Base-by-base conservation (phyloP, 192 early-diverging fungal genomes). In the Chytriomyces confervae region DNA sequence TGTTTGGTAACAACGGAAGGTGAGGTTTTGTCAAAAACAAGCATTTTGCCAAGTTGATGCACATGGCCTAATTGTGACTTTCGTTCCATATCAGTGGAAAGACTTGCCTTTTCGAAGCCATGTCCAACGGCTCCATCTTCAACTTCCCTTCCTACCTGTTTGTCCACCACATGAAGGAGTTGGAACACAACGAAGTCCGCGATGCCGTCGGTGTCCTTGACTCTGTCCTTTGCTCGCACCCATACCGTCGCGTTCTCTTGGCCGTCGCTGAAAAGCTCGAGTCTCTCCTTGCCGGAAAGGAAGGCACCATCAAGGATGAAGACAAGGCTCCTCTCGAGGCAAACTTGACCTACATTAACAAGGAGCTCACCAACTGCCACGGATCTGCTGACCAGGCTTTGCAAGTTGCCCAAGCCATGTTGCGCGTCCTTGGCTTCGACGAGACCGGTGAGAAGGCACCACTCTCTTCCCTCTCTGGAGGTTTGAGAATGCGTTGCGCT, bases 401-500 rank as follows among this genome's bases (percentile, higher is more conserved):
- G 18, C 44, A 57, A 57, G 24, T 66, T 51, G 74, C 64, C 27
- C 70, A 71, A 29, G 66, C 68, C 61, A 64, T 78, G 68, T 51
- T 78, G 60, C 27, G 61, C 65, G 13, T 20, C 53, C 63, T 76
- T 29, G 74, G 74, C 53, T 76, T 76, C 64, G 74, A 66, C 50
- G 74, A 76, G 36, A 66, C 64, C 43, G 74, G 74, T 66, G 74
- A 66, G 36, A 76, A 76, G 63, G 61, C 57, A 1, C 80, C 91
- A 5, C 90, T 96, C 77, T 57, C 87, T 49, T 77, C 81, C 7
- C 91, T 95, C n/a, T 92, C 91, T 79, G 93, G 93, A 84, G 93
- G 93, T 83, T 94, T 92, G 91, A 92, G 93, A 84, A 95, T 95
- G 94, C 93, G 92, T 89, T 83, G 93, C 62, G 92, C 89, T 83